Evolutionary conservation across 495 filamentous ascomycete genomes (phyloP), one percentile per base, ranked within the genome.

Genomic region (Aspergillus cristatus): DNA sequence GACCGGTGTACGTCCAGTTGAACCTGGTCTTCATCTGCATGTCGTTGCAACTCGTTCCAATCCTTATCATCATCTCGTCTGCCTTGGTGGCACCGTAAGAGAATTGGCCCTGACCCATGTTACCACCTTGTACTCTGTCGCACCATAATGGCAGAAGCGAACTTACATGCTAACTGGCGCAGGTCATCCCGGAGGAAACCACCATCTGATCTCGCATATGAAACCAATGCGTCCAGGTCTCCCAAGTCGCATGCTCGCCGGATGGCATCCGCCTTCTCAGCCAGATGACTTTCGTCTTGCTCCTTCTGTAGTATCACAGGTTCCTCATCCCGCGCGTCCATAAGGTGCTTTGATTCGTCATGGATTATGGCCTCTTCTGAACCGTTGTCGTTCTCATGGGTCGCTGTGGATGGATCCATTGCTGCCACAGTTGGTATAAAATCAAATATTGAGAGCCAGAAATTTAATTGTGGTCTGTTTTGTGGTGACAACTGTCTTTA

Each of bases 1-100:
- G 90, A 85, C 37, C 91, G 71, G 57, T 97, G 74, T 35, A 98
- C 93, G 55, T 98, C 91, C 18, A 96, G 68, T 51, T 81, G 71
- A 13, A 97, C 84, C 59, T 96, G 88, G 39, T 81, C 76, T 51
- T 96, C 88, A 46, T 94, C 86, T n/a, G 63, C 64, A 58, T 96
- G 88, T 4, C 45, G 70, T 17, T 78, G 72, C 18, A 89, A 62
- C 29, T 65, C 43, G 31, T 55, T 54, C 76, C 78, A 82, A n/a
- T 40, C 50, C 37, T 39, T 43, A 36, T 55, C 44, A 37, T 48
- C 30, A 6, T 42, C 14, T 40, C 30, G 34, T 45, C 14, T 41
- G 24, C 40, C 41, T 14, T 46, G 40, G 28, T 59, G 53, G 37
- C 71, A 76, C 14, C 80, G 82, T n/a, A 95, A 67, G 5, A 95